Evolutionary conservation across 2,329 filamentous ascomycete species (phyloP), one percentile per base, ranked within the genome.

Genomic region (Aspergillus luchuensis): DNA sequence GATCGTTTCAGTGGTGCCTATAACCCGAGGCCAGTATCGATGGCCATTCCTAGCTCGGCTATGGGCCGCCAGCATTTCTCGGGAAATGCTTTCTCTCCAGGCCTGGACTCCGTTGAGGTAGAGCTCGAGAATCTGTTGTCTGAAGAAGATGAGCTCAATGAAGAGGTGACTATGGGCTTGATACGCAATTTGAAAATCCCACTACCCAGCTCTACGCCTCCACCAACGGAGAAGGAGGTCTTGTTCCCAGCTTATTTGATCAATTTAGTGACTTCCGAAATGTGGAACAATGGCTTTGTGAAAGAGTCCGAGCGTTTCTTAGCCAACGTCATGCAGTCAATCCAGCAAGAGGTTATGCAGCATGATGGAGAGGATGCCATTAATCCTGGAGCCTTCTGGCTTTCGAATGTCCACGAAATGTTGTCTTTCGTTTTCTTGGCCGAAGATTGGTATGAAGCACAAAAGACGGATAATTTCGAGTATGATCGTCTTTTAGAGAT

Each of bases 281-380:
- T 99, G 95, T 99, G 95, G 95, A 99, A 99, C 82, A 99, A 99
- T 71, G 95, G 95, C 50, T 99, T 97, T 74, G 95, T 99, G 70
- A 99, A 99, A 82, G 95, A 99, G 79, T 98, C 95, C 4, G 95
- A 99, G 80, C 91, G 94, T 58, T 99, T 99, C 86, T 84, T 99
- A 64, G 95, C 95, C 73, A 99, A 98, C 72, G 95, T 99, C 66
- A 99, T 99, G 95, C 95, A 98, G 79, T 97, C 93, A 7, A 98
- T 99, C 72, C 95, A 99, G 77, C 93, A 98, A 76, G 95, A 99
- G 76, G 95, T 99, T 59, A 98, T 99, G 95, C 91, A 97, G 74
- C 92, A 99, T 75, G 94, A 99, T 68, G 93, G 93, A 48, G 95
- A 99, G 61, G 94, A 98, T 71, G 93, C 94, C 39, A 91, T 99